Evolutionary conservation across 306 rosid species (phyloP).

Genomic region (Ammopiptanthus mongolicus): DNA sequence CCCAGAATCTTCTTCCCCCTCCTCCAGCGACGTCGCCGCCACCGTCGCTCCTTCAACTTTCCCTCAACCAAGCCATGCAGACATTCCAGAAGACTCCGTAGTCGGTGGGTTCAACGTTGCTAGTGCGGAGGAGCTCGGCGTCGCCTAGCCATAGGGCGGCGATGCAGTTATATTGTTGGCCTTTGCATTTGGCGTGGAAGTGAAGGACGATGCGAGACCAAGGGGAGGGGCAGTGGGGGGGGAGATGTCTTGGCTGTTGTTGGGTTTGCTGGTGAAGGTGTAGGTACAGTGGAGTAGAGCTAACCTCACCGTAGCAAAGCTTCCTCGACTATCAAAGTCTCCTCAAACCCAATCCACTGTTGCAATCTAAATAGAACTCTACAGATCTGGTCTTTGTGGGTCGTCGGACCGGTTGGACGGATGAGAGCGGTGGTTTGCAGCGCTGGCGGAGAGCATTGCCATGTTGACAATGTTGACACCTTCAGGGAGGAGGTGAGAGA

Average conservation of each 20-base stretch:
- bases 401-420: too few relatives aligned
- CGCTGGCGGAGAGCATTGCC: too few relatives aligned
- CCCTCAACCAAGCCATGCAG: slow-evolving; percentile 74
- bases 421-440: too few relatives aligned
- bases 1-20: not conserved
- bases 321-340: too few relatives aligned
- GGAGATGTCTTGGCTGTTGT: slow-evolving; percentile 60
- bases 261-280: slow-evolving; percentile 70
- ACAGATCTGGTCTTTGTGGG: too few relatives aligned
- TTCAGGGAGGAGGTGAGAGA: too few relatives aligned
- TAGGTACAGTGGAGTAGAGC: too few relatives aligned
- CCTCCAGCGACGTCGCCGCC: slow-evolving; percentile 25
- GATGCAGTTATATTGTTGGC: slow-evolving; percentile 80
- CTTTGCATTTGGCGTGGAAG: slow-evolving; percentile 47
- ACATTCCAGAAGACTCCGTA: slow-evolving; percentile 64
- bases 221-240: slow-evolving; percentile 38
- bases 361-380: too few relatives aligned
- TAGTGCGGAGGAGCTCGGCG: slow-evolving; percentile 69
- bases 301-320: too few relatives aligned
- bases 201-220: slow-evolving; percentile 58
- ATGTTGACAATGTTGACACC: too few relatives aligned
- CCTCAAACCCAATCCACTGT: too few relatives aligned
- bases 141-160: slow-evolving; percentile 77
- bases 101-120: slow-evolving; percentile 65
- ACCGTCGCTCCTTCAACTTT: slow-evolving; percentile 44